Evolutionary conservation across 768 basidiomycete species (phyloP), one percentile per base, ranked within the genome.

Genomic region (Boletus subparvulus): DNA sequence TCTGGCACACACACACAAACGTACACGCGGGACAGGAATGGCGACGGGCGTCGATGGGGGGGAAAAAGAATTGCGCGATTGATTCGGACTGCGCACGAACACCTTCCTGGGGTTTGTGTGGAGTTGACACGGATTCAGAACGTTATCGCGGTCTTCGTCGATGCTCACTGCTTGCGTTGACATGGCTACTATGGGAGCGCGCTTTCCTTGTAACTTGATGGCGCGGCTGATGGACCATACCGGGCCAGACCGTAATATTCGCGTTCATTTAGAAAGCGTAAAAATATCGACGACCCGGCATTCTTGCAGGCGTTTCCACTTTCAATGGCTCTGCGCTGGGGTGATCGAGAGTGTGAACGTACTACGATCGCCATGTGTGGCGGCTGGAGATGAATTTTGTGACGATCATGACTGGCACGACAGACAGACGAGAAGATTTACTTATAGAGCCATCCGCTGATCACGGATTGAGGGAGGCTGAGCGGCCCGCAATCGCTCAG

Each of bases 371-470:
- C 39, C 50, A 37, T 42, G 55, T 35, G 46, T 58, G 56, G 55
- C 55, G 33, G 11, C 3, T 44, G 47, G 24, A 62, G 62, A 62
- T 62, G 61, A 62, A 56, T 44, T 30, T 28, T 42, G 56, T 63
- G 61, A 46, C 62, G 62, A 63, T 63, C 62, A 63, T 63, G 63
- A 63, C 53, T 50, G 46, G 24, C 33, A 40, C 30, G 42, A 51
- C 48, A 28, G 47, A 17, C 30, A 14, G 49, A 40, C 45, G 28
- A 42, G 17, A 32, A 19, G 42, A 12, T 40, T 40, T 12, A 24
- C 46, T 36, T 19, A 12, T 49, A 10, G 13, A 9, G 16, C 17
- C 32, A 19, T 57, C 63, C 62, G 62, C 17, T 57, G 47, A 65
- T 63, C 62, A 42, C 63, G 63, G 63, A 21, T 13, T 10, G 37